A percentile compares a stretch with the other conserved stretches of the same genome.
These are phyloP conservation scores for Populus ilicifolia DNA, from an alignment of 345 rosid genomes.

Conservation along the genomic window DNA sequence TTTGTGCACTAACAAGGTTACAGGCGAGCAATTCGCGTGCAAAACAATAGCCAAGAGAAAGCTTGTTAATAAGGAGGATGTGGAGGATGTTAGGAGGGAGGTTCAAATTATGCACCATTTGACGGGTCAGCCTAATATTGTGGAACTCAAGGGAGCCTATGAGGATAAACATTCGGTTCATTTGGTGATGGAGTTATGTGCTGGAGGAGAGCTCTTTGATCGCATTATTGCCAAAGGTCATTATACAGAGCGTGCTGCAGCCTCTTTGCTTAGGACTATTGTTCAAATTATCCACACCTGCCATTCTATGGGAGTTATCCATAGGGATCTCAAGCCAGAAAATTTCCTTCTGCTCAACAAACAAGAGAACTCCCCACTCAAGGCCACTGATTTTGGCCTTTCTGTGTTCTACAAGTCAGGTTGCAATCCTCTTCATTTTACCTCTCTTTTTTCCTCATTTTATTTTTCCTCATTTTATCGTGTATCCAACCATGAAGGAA, in stretches of 20 bases:
- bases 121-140: slow-evolving; percentile 82
- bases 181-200: slow-evolving; percentile 93
- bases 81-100: slow-evolving; percentile 88
- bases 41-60: slow-evolving; percentile 87
- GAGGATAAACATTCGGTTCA: slow-evolving; percentile 93
- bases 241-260: slow-evolving; percentile 87
- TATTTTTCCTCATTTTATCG: not conserved
- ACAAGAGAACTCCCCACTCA: slow-evolving; percentile 75
- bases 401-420: slow-evolving; percentile 95
- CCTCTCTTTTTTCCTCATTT: not conserved
- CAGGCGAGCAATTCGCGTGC: slow-evolving; percentile 80
- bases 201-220: slow-evolving; percentile 90
- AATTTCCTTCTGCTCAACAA: slow-evolving; percentile 75
- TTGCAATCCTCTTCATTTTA: not conserved
- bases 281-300: slow-evolving; percentile 86
- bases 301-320: slow-evolving; percentile 94
- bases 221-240: slow-evolving; percentile 91
- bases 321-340: slow-evolving; percentile 94
- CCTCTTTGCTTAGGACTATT: slow-evolving; percentile 74
- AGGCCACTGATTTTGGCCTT: slow-evolving; percentile 89
- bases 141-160: slow-evolving; percentile 88
- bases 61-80: slow-evolving; percentile 80
- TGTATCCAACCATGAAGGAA: not conserved
- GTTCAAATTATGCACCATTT: slow-evolving; percentile 94
- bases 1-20: slow-evolving; percentile 66